Base-by-base conservation (phyloP, 2,329 filamentous ascomycete species). In the Tolypocladium nubicola region DNA sequence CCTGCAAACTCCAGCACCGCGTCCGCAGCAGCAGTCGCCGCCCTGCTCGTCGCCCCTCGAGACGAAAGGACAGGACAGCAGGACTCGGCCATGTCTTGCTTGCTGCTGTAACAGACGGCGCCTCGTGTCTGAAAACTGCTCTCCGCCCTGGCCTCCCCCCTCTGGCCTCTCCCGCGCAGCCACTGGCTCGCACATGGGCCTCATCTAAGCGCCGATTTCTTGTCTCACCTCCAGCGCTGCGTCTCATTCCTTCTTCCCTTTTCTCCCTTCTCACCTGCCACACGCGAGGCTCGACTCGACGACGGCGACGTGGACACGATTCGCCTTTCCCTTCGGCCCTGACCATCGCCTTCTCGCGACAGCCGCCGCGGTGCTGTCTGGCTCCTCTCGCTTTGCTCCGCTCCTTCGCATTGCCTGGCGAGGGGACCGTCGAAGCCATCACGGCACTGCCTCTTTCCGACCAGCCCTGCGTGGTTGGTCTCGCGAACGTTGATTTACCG, bases 401-500 rank as follows among this genome's bases (percentile, higher is more conserved):
- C 30, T 50, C 47, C 30, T 53, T 47, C 52, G 49, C 54, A 43
- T 49, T 45, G 52, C 33, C 53, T 61, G 39, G 54, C 52, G 54
- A 57, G 56, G 57, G 40, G 53, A 43, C 55, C 45, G 30, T 53
- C 52, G 54, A 50, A 57, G 53, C 57, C 52, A 56, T 52, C 30
- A 35, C 47, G 41, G 41, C 56, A 54, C 56, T 55, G 41, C 37
- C 50, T 56, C 39, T 54, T 50, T 30, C 53, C 39, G 52, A 59
- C 56, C 64, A 65, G 65, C 63, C 47, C 54, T 52, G 54, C 47
- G 30, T 21, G 56, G 43, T 56, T 60, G 53, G 49, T 55, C 58
- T 57, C 56, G 57, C 62, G 52, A 61, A 60, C 57, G 49, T 63
- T 52, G 58, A 60, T 59, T 60, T 56, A 62, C 63, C 71, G 77